These are phyloP conservation scores for Heterobasidion occidentale DNA, from an alignment of 1,284 basidiomycete species.

Conservation along the genomic window DNA sequence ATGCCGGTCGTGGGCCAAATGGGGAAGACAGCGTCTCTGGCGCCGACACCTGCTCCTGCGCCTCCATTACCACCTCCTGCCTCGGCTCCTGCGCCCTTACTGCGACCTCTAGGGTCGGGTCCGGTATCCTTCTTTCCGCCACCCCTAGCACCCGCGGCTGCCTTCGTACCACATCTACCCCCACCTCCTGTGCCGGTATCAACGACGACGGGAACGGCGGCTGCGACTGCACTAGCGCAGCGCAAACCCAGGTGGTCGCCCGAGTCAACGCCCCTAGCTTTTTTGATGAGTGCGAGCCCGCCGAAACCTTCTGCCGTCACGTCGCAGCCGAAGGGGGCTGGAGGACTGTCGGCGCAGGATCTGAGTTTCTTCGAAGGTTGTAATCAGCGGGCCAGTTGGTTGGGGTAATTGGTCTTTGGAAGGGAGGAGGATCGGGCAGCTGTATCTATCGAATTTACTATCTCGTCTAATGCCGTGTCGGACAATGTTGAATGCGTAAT, in stretches of 20 bases:
- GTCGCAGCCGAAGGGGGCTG: conserved; percentile 23
- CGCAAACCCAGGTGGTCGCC: not conserved
- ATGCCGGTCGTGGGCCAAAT: conserved; percentile 8
- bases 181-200: too few species aligned
- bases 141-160: not conserved
- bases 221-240: too few species aligned
- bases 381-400: conserved; percentile 14
- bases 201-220: too few species aligned
- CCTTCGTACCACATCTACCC: not conserved
- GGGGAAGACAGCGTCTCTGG: not conserved
- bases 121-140: conserved; percentile 3
- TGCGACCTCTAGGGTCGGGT: conserved; percentile 6
- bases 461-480: not conserved
- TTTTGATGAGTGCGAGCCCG: conserved; percentile 4
- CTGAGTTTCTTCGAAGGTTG: conserved; percentile 69
- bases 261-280: conserved; percentile 9
- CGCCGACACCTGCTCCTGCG: conserved; percentile 1
- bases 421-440: not conserved
- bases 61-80: conserved; percentile 5
- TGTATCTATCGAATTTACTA: not conserved
- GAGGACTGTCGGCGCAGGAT: conserved; percentile 62
- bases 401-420: too few species aligned
- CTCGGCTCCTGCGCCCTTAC: not conserved
- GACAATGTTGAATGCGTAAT: not conserved
- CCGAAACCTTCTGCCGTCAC: not conserved